Percentiles rank a stretch among this genome's conserved stretches.
These are phyloP conservation scores for Paspalum vaginatum DNA, from an alignment of 176 grass and related monocot species.

Conservation along the genomic window DNA sequence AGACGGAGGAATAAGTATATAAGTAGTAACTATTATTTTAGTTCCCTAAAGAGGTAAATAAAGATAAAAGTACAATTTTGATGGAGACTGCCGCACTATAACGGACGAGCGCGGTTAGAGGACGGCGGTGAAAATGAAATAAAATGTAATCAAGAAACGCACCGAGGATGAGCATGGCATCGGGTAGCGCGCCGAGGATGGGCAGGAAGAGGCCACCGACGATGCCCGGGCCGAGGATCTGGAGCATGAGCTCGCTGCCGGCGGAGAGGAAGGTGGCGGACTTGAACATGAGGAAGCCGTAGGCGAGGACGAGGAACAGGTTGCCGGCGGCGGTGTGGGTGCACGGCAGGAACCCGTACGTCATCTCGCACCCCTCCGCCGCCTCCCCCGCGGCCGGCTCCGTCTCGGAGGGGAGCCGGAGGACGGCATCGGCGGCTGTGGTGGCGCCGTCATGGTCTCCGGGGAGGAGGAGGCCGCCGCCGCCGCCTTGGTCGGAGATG, in stretches of 20 bases:
- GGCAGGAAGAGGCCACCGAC: conserved; percentile 89
- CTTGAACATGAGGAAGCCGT: conserved; percentile 96
- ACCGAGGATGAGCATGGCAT: conserved; percentile 90
- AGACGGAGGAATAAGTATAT: too few species aligned
- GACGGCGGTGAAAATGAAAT: too few species aligned
- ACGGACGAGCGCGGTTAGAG: too few species aligned
- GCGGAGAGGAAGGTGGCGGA: conserved; percentile 81
- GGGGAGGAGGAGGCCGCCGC: background rate
- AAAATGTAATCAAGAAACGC: too few species aligned
- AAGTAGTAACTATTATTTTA: too few species aligned
- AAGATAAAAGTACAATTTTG: too few species aligned
- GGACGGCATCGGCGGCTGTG: background rate
- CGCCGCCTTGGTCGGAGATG: background rate
- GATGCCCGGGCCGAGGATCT: conserved; percentile 90
- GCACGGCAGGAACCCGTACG: conserved; percentile 92
- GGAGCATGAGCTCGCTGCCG: conserved; percentile 86
- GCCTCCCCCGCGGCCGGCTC: background rate
- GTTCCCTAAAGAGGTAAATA: too few species aligned
- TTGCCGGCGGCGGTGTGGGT: conserved; percentile 65
- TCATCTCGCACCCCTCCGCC: conserved; percentile 59
- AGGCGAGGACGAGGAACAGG: conserved; percentile 70
- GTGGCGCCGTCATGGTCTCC: rapidly evolving
- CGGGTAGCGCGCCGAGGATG: conserved; percentile 84
- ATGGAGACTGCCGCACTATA: too few species aligned
- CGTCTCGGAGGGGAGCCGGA: conserved; percentile 37